These are phyloP conservation scores for Trypanosoma brucei DNA, from an alignment of 208 protist genomes.

Conservation along the genomic window DNA sequence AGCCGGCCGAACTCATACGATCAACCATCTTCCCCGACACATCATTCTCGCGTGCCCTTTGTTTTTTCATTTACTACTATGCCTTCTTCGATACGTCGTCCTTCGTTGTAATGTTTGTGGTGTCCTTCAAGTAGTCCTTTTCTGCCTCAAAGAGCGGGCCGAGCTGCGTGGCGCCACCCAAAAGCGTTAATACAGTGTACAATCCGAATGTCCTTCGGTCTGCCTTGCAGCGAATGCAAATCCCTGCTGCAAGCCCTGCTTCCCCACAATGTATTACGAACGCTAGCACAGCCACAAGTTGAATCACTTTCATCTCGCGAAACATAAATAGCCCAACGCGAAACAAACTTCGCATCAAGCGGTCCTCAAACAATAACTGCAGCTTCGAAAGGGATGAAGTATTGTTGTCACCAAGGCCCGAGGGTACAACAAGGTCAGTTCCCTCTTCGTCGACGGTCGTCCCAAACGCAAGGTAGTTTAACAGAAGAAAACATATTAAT, in stretches of 20 bases:
- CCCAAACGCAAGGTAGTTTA: conserved; percentile 55
- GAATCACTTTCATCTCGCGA: conserved; percentile 33
- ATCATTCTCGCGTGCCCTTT: too few relatives aligned
- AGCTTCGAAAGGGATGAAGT: not conserved
- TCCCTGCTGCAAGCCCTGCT: conserved; percentile 38
- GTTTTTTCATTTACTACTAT: too few relatives aligned
- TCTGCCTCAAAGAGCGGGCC: conserved; percentile 28
- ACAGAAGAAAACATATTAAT: conserved; percentile 35
- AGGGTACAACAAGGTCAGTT: conserved; percentile 27
- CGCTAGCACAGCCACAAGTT: conserved; percentile 26
- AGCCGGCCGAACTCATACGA: too few relatives aligned
- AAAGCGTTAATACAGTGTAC: conserved; percentile 38
- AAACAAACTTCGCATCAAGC: conserved; percentile 36
- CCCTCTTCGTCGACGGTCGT: conserved; percentile 28
- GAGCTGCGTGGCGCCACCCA: conserved; percentile 53
- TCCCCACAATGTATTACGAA: conserved; percentile 59
- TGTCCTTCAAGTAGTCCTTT: conserved; percentile 27
- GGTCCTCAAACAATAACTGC: conserved; percentile 37
- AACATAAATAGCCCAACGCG: conserved; percentile 26
- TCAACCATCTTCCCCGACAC: too few relatives aligned
- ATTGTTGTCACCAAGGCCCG: not conserved
- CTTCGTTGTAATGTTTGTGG: not conserved
- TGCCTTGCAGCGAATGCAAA: conserved; percentile 42
- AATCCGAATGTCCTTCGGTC: conserved; percentile 13
- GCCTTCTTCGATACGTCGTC: too few relatives aligned